Conservation (phyloP, 2,329 filamentous ascomycete species). For the Cephalotrichum gorgonifer region DNA sequence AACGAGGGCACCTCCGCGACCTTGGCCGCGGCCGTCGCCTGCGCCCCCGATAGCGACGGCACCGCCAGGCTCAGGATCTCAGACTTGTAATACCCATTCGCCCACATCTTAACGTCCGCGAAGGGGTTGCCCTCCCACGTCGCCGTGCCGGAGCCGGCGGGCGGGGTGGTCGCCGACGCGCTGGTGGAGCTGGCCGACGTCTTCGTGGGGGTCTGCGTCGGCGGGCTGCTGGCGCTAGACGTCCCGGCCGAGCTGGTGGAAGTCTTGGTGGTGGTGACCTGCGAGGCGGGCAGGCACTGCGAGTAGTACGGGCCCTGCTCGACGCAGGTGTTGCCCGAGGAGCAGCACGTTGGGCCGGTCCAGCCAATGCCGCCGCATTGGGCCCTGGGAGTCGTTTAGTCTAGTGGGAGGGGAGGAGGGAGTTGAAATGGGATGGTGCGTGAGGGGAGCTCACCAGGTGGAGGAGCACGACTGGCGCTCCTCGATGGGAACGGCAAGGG, state of each 20-base stretch:
- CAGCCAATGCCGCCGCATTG: slow-evolving; percentile 8
- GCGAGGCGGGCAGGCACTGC: slow-evolving; percentile 6
- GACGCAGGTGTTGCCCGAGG: slow-evolving; percentile 6
- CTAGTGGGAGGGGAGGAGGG: too few species aligned
- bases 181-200: slow-evolving; percentile 12
- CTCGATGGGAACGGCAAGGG: slow-evolving; percentile 1
- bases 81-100: slow-evolving; percentile 22
- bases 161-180: slow-evolving; percentile 11
- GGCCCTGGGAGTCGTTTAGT: too few species aligned
- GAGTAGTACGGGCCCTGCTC: slow-evolving; percentile 8
- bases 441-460: background rate
- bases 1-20: slow-evolving; percentile 28
- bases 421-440: too few species aligned
- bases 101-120: slow-evolving; percentile 35
- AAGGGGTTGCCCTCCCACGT: slow-evolving; percentile 42
- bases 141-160: slow-evolving; percentile 22
- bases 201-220: slow-evolving; percentile 2
- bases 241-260: background rate
- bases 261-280: background rate
- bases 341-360: slow-evolving; percentile 5
- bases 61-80: slow-evolving; percentile 30
- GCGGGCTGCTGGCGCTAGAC: background rate
- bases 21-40: slow-evolving; percentile 23
- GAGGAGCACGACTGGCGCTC: slow-evolving; percentile 1
- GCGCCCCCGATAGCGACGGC: slow-evolving; percentile 16